A percentile compares a stretch with the other conserved stretches of the same genome.
Conservation (phyloP, 345 rosid species). For the Eucalyptus viminalis region DNA sequence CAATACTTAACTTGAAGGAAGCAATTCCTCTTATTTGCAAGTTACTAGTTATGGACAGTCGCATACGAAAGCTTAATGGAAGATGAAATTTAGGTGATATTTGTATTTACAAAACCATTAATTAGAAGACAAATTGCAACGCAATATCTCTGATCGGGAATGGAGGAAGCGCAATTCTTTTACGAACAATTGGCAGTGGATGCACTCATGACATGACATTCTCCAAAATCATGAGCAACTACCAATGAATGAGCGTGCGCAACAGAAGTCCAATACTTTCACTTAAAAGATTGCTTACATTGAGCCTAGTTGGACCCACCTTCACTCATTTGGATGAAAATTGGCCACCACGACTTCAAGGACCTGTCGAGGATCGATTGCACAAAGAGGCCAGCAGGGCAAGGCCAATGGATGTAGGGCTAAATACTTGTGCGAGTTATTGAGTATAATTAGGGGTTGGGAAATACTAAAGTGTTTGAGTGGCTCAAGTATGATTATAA, state of each 20-base stretch:
- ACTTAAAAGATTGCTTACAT: neutral
- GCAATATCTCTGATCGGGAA: accelerated
- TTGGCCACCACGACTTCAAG: neutral
- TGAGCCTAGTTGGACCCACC: neutral
- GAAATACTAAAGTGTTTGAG: neutral
- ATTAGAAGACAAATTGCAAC: neutral
- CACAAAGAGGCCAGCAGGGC: neutral
- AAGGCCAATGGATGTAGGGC: neutral
- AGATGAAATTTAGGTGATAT: neutral
- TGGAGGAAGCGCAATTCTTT: neutral
- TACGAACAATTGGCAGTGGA: neutral
- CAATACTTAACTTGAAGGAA: neutral
- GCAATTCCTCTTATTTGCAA: neutral
- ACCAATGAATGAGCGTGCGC: neutral
- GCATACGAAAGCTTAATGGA: neutral
- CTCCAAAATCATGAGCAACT: neutral
- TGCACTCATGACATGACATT: neutral
- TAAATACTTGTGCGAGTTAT: too few species aligned
- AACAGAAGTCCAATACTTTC: neutral
- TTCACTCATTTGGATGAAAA: neutral
- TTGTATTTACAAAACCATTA: neutral
- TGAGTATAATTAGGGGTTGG: too few species aligned
- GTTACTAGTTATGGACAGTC: neutral
- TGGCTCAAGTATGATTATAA: neutral
- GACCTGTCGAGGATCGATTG: neutral